phyloP scores from a whole-genome alignment of 495 filamentous ascomycete genomes.

The Talaromyces proteolyticus region DNA sequence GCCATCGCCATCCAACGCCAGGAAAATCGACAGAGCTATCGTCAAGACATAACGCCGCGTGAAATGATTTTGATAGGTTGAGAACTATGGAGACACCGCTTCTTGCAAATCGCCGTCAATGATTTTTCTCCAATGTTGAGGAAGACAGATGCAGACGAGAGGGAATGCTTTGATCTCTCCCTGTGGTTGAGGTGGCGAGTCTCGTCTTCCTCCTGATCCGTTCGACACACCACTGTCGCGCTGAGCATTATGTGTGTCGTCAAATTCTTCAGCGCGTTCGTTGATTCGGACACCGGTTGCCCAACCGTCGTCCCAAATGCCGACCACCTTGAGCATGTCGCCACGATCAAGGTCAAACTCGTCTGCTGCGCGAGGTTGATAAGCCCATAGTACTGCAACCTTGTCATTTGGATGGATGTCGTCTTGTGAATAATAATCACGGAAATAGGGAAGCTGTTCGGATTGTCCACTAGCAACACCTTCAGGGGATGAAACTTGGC shows the following conservation, averaged over 20 bases:
- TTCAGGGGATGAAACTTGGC: conserved; percentile 76
- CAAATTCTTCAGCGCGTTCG: conserved; percentile 85
- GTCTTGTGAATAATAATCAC: conserved; percentile 97
- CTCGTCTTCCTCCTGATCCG: conserved; percentile 56
- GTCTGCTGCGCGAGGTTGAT: conserved; percentile 86
- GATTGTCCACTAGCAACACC: conserved; percentile 84
- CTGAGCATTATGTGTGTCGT: conserved; percentile 66
- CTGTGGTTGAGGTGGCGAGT: conserved; percentile 55
- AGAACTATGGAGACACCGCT: conserved; percentile 26
- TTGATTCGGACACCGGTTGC: conserved; percentile 83
- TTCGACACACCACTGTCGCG: conserved; percentile 92
- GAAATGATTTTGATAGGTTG: conserved; percentile 11
- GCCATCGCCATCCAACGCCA: conserved; percentile 9
- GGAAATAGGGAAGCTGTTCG: conserved; percentile 92
- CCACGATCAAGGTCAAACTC: conserved; percentile 93
- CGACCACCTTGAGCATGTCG: conserved; percentile 97
- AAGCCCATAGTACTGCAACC: conserved; percentile 93
- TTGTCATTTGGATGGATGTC: conserved; percentile 89
- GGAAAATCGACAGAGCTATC: conserved; percentile 29
- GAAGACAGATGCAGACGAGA: conserved; percentile 93
- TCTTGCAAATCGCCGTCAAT: conserved; percentile 72
- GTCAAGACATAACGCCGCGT: conserved; percentile 35
- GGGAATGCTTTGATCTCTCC: conserved; percentile 98
- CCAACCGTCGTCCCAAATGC: conserved; percentile 99
- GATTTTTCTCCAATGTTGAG: conserved; percentile 95